Conservation (phyloP, 495 filamentous ascomycete species). For the Daldinia childiae region DNA sequence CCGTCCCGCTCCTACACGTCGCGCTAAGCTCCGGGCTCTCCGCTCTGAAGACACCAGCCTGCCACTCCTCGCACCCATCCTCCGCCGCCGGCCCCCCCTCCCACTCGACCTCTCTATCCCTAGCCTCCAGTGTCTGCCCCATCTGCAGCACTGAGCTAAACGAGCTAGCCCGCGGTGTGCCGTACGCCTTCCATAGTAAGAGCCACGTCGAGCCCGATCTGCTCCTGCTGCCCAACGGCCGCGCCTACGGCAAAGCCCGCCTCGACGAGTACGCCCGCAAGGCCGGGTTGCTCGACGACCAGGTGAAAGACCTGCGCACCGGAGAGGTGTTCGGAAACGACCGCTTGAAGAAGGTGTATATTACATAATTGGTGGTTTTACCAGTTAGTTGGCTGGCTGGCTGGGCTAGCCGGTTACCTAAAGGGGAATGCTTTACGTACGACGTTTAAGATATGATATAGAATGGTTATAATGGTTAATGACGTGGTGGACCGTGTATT, state of each 20-base stretch:
- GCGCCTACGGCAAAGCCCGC: conserved; percentile 81
- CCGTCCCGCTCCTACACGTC: conserved; percentile 86
- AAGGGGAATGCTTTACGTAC: too few species aligned
- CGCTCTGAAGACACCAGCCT: conserved; percentile 93
- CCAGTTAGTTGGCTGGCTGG: not conserved
- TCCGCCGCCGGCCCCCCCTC: conserved; percentile 47
- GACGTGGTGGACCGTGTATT: not conserved
- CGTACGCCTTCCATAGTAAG: conserved; percentile 93
- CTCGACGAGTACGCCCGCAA: conserved; percentile 81
- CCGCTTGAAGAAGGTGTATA: conserved; percentile 88
- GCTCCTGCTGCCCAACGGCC: conserved; percentile 84
- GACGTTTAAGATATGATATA: too few species aligned
- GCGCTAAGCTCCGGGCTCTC: conserved; percentile 92
- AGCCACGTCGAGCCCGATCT: conserved; percentile 89
- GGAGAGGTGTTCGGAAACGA: conserved; percentile 69
- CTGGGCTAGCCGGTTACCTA: too few species aligned
- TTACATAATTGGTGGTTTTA: conserved; percentile 52
- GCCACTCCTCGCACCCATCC: conserved; percentile 71
- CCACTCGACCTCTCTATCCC: conserved; percentile 50
- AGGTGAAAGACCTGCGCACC: conserved; percentile 84
- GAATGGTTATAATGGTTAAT: not conserved
- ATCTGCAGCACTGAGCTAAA: conserved; percentile 97
- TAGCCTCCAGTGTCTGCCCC: conserved; percentile 73
- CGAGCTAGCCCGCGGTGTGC: conserved; percentile 84
- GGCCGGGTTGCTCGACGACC: conserved; percentile 66